Conservation (phyloP, 2,329 filamentous ascomycete species). For the Chaetomium sp. region DNA sequence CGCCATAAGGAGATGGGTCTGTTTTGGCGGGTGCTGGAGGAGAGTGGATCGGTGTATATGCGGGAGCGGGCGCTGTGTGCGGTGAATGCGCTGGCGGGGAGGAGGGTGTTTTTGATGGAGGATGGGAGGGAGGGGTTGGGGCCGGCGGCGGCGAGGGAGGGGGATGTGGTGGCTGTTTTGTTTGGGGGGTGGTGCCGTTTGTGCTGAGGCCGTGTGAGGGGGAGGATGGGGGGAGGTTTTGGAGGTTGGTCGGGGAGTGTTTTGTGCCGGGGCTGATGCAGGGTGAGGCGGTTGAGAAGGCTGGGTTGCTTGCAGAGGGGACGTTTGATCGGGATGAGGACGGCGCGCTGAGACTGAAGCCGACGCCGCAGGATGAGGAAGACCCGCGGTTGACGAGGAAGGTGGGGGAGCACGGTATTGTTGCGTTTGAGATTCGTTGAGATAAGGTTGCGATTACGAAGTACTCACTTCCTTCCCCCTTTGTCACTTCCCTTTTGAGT, state of each 20-base stretch:
- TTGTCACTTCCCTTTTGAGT: neutral
- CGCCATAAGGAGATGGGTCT: neutral
- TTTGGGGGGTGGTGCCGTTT: constrained; percentile 14
- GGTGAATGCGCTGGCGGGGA: constrained; percentile 7
- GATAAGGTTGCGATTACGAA: neutral
- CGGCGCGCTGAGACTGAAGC: neutral
- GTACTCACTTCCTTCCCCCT: neutral
- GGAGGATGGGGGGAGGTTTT: neutral
- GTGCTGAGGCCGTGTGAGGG: constrained; percentile 3
- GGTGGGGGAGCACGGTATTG: constrained; percentile 11
- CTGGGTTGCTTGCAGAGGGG: constrained; percentile 3
- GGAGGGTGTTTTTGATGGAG: constrained; percentile 2
- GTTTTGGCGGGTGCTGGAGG: neutral
- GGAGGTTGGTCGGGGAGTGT: constrained; percentile 10
- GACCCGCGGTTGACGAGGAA: constrained; percentile 10
- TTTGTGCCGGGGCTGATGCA: constrained; percentile 14
- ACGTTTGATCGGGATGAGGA: neutral
- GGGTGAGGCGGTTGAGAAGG: constrained; percentile 8
- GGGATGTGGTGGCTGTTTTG: constrained; percentile 11
- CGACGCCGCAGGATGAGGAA: too few species aligned
- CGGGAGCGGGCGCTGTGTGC: constrained; percentile 5
- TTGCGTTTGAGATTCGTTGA: constrained; percentile 12
- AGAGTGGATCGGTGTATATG: neutral
- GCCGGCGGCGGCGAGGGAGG: constrained; percentile 5
- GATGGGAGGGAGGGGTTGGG: constrained; percentile 8